A percentile compares a stretch with the other conserved stretches of the same genome.
phyloP scores from a whole-genome alignment of 2,329 filamentous ascomycete genomes.

The Phyllosticta ampelicida region DNA sequence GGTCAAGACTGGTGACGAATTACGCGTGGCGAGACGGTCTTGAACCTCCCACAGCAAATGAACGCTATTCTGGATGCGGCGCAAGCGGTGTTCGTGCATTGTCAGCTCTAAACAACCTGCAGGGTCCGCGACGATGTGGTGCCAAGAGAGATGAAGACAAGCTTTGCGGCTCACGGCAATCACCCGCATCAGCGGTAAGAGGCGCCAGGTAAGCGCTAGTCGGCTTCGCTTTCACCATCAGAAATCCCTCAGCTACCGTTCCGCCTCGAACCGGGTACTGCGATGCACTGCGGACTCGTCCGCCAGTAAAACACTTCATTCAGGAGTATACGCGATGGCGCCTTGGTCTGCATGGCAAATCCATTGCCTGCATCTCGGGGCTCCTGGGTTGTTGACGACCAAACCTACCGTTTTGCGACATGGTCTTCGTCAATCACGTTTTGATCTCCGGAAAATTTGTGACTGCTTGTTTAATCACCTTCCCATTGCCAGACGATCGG shows the following conservation, averaged over 20 bases:
- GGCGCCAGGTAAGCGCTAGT: background rate
- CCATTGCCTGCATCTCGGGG: background rate
- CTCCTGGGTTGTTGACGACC: background rate
- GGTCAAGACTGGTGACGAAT: background rate
- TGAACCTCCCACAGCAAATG: background rate
- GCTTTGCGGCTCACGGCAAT: conserved; percentile 5
- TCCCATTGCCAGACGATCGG: background rate
- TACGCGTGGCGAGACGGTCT: background rate
- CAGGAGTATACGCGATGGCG: background rate
- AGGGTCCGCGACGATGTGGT: background rate
- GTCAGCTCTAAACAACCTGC: background rate
- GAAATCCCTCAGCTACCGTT: background rate
- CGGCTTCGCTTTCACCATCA: background rate
- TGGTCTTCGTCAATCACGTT: background rate
- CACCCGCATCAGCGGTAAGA: conserved; percentile 1
- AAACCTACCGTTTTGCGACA: background rate
- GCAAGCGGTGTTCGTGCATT: background rate
- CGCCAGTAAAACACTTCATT: background rate
- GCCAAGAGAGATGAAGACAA: background rate
- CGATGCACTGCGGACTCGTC: background rate
- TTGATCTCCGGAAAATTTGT: background rate
- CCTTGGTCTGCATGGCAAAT: background rate
- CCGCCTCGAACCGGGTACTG: background rate
- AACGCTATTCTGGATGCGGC: background rate
- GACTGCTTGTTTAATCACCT: background rate